Evolutionary conservation across 225 moss, liverwort and hornwort species (phyloP).

Genomic region (Antitrichia curtipendula): DNA sequence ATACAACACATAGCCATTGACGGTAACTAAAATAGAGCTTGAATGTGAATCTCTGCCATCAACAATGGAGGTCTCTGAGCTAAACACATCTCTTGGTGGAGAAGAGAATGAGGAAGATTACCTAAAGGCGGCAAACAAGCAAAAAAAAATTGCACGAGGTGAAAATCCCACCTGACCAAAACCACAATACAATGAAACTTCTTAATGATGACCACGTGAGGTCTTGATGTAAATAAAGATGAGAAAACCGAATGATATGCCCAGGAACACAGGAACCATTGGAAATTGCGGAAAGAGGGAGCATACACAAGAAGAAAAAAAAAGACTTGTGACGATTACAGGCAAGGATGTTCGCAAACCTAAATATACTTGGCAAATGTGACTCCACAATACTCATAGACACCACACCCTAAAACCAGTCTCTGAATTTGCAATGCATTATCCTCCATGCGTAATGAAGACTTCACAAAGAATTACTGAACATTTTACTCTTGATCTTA

Average conservation of each 20-base stretch:
- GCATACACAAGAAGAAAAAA: background rate
- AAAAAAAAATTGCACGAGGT: constrained; percentile 75
- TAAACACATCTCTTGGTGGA: background rate
- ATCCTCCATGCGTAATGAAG: background rate
- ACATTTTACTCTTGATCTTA: background rate
- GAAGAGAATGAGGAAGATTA: constrained; percentile 1
- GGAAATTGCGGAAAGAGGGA: background rate
- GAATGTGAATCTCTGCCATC: background rate
- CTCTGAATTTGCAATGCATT: background rate
- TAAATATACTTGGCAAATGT: background rate
- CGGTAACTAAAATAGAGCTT: background rate
- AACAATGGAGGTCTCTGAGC: background rate
- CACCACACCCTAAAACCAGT: background rate
- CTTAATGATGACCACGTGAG: constrained; percentile 5
- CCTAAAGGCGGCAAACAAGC: constrained; percentile 71
- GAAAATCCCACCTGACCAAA: constrained; percentile 70
- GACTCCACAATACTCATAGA: background rate
- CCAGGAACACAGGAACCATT: background rate
- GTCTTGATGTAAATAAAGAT: background rate
- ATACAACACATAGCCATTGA: background rate
- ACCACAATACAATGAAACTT: constrained; percentile 26
- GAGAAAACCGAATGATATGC: background rate
- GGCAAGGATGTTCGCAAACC: background rate
- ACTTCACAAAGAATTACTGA: background rate
- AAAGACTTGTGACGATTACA: background rate